Evolutionary conservation across 2,329 filamentous ascomycete species (phyloP), one percentile per base, ranked within the genome.

Genomic region (Diaporthe aspalathi): DNA sequence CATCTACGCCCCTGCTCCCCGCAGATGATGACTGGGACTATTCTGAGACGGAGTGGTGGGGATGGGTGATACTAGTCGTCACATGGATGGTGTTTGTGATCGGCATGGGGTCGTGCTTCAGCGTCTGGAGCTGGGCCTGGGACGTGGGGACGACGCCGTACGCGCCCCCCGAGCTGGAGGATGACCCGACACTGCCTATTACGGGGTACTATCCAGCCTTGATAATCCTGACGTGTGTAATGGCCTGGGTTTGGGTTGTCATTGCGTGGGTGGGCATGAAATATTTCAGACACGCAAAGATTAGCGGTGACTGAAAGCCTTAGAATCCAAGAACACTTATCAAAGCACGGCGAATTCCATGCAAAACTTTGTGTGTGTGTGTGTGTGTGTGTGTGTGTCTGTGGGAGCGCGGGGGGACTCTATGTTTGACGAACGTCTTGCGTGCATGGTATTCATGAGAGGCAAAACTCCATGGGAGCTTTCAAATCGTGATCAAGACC

Each of bases 211-310:
- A 99, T 82, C 96, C 96, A 29, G 94, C 95, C 14, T 84, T 99
- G 77, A 93, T 98, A 74, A 96, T 98, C 71, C 84, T 98, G 75
- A 98, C 95, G 4, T 92, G 91, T 60, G 93, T 99, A 35, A 98
- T 99, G 93, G 94, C 95, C 22, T 99, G 96, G 96, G 94, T 98
- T 7, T 99, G 96, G 96, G 96, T 98, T 22, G 90, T 97, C 16
- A 91, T 97, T 71, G 96, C 97, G 14, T 99, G 96, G 96, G 92
- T 98, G 62, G 96, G 96, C 29, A 98, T 99, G 95, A 99, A 99
- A 81, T 98, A 98, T 81, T 99, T 99, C 79, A 91, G 95, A 76
- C 96, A 99, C 85, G 95, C 96, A 43, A 97, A 97, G 84, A 97
- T 98, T 72, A 89, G 84, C 70, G 87, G 87, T 40, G 88, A 90